Base-by-base conservation (phyloP, 1,284 basidiomycete species). In the Puccinia sorghi region DNA sequence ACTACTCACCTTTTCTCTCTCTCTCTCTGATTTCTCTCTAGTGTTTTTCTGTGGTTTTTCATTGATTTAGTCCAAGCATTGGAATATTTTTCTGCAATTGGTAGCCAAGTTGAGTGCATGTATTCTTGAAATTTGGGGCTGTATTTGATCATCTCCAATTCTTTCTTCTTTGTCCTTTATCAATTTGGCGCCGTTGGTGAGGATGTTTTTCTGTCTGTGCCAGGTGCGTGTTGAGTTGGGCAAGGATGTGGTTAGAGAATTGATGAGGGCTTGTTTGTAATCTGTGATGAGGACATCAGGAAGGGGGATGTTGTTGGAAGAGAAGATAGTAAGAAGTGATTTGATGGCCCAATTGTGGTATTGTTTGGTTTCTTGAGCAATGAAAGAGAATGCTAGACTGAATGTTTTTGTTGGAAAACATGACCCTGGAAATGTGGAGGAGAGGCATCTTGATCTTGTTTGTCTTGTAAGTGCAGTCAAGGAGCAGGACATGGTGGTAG, bases 401-500 rank as follows among this genome's bases (percentile, higher is more conserved):
- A 63, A 63, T 5, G 59, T n/a, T 6, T 25, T 63, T 63, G 39
- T 63, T 63, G 27, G 27, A 3, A 4, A 8, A 27, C 37, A 32
- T 63, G 13, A 39, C 2, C 7, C 59, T 32, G n/a, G 27, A 12
- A n/a, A 63, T 63, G 39, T 63, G 59, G 32, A 63, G 17, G 7
- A 63, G 59, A 7, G 59, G 59, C 27, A 63, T 63, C 13, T 39
- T n/a, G 59, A 39, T 39, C 25, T 63, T 63, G 27, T n/a, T n/a
- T n/a, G n/a, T n/a, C n/a, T n/a, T n/a, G n/a, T n/a, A n/a, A n/a
- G n/a, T n/a, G n/a, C n/a, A 39, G 37, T 43, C 43, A 43, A 43
- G 43, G 43, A 43, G 43, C 7, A 43, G 43, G 43, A 43, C 13
- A 13, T 7, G 13, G 43, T 43, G 43, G 13, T n/a, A n/a, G n/a